Conservation (phyloP, 2,329 filamentous ascomycete species). For the Cladophialophora exuberans region DNA sequence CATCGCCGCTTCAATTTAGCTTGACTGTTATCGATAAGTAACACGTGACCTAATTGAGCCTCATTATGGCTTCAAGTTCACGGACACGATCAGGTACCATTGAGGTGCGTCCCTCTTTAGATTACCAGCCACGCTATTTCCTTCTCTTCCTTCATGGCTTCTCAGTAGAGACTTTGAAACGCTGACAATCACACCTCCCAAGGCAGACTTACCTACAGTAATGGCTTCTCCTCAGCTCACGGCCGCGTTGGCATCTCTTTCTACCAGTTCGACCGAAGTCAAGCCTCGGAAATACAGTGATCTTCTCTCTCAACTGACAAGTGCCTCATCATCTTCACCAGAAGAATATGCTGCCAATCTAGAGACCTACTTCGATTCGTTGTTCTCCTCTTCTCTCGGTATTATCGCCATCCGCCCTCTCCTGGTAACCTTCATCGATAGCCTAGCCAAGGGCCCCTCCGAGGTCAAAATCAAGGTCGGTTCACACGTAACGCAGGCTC, state of each 20-base stretch:
- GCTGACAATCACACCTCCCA: too few species aligned
- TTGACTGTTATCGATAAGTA: too few species aligned
- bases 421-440: conserved; percentile 69
- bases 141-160: too few species aligned
- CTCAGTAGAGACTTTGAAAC: too few species aligned
- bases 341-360: conserved; percentile 27
- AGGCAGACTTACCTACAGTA: neutral
- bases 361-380: conserved; percentile 65
- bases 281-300: conserved; percentile 61
- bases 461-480: conserved; percentile 76
- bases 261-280: conserved; percentile 45
- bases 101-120: too few species aligned
- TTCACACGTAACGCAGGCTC: conserved; percentile 68
- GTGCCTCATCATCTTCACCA: conserved; percentile 46
- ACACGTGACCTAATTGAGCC: too few species aligned
- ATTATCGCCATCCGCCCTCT: conserved; percentile 76
- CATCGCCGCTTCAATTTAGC: too few species aligned
- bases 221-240: conserved; percentile 56
- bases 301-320: conserved; percentile 60
- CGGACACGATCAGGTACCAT: too few species aligned
- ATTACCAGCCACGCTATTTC: too few species aligned
- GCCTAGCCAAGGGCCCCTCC: conserved; percentile 57
- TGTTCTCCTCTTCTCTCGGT: conserved; percentile 71
- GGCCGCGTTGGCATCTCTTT: conserved; percentile 53
- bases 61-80: too few species aligned